Base-by-base conservation (phyloP, 306 rosid species). In the Sphenostylis stenocarpa region DNA sequence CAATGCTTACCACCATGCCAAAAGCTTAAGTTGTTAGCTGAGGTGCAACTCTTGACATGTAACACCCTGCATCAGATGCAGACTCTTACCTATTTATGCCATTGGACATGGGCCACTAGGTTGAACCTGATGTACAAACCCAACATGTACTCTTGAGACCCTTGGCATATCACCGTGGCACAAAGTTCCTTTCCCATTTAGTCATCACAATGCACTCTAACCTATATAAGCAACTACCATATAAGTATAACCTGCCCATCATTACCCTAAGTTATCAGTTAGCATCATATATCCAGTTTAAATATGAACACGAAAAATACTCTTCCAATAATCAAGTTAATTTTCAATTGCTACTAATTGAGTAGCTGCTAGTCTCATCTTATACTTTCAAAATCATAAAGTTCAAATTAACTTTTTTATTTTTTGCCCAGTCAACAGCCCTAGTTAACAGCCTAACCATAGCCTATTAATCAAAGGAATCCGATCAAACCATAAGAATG, bases 381-480 rank as follows among this genome's bases (percentile, higher is more conserved):
- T 64, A 49, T 26, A 62, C 52, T 66, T 65, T 66, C 15, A 58
- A 16, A 38, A 29, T 73, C 53, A 20, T 60, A 4, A 24, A 34
- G 74, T 48, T 61, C 5, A 14, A 60, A 67, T 64, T 58, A 39
- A 10, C 7, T 63, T 63, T 82, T 65, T 68, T n/a, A n/a, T 69
- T 43, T 34, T 74, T 20, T 43, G 78, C 31, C 73, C 24, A 10
- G 77, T 17, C 38, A n/a, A n/a, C n/a, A n/a, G n/a, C n/a, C n/a
- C n/a, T 26, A 26, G 28, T 26, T 1, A 49, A 39, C 29, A 28
- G 60, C 55, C 63, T 58, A 43, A 4, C 38, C 38, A 57, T 49
- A 36, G n/a, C 21, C 73, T 8, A 65, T 47, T 13, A 39, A 76
- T 76, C 65, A 72, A 72, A 67, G 26, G 61, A 77, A 67, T 44